phyloP scores from a whole-genome alignment of 2,329 filamentous ascomycete species.

The Pochonia chlamydosporia region DNA sequence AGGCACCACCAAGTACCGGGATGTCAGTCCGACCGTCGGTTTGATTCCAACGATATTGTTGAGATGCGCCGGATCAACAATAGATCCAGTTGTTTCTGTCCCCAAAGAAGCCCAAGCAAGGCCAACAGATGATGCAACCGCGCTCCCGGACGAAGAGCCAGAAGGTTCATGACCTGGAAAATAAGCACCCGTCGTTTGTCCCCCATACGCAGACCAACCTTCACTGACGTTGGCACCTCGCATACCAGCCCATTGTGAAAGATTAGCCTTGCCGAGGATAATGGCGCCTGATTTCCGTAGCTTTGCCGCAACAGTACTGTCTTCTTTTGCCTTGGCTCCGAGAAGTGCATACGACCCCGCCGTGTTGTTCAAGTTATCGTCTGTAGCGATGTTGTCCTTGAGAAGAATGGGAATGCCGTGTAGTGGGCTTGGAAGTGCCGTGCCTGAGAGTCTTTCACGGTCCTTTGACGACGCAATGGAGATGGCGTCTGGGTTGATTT shows the following conservation, averaged over 20 bases:
- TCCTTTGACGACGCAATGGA: slow-evolving; percentile 31
- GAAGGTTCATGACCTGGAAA: slow-evolving; percentile 55
- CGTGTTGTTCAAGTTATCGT: slow-evolving; percentile 56
- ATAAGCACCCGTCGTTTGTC: slow-evolving; percentile 57
- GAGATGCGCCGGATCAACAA: slow-evolving; percentile 44
- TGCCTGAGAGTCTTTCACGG: slow-evolving; percentile 11
- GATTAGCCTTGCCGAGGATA: slow-evolving; percentile 60
- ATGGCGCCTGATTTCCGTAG: slow-evolving; percentile 56
- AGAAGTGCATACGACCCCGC: slow-evolving; percentile 58
- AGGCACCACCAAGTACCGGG: slow-evolving; percentile 56
- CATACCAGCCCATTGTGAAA: slow-evolving; percentile 61
- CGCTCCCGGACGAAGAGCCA: slow-evolving; percentile 58
- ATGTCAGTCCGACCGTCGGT: slow-evolving; percentile 60
- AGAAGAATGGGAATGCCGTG: slow-evolving; percentile 61
- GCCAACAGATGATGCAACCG: slow-evolving; percentile 38
- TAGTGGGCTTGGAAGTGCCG: slow-evolving; percentile 33
- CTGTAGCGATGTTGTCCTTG: slow-evolving; percentile 62
- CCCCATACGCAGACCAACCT: slow-evolving; percentile 61
- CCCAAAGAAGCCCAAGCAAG: slow-evolving; percentile 10
- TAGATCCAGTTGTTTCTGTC: slow-evolving; percentile 52
- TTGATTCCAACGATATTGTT: slow-evolving; percentile 64
- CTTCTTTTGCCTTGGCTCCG: slow-evolving; percentile 47
- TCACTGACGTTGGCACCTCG: slow-evolving; percentile 50
- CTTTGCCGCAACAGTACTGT: slow-evolving; percentile 54
- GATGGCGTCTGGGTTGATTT: slow-evolving; percentile 33